Evolutionary conservation across 2,329 filamentous ascomycete genomes (phyloP).

Genomic region (Xylariales sp.): DNA sequence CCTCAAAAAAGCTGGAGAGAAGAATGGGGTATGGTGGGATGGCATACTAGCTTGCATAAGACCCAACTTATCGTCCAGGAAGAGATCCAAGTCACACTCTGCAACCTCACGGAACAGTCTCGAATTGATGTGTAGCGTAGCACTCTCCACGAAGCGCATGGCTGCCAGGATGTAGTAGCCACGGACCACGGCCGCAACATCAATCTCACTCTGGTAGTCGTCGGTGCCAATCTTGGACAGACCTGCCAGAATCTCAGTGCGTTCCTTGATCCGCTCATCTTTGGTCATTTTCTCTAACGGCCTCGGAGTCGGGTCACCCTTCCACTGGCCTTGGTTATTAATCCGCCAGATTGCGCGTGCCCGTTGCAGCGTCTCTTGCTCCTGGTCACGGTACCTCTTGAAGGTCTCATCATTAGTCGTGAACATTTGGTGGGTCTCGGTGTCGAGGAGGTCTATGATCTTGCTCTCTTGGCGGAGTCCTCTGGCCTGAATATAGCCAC

Average conservation of each 20-base stretch:
- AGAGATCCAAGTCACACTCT: conserved; percentile 18
- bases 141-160: conserved; percentile 55
- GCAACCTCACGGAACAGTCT: conserved; percentile 23
- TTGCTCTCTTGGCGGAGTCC: conserved; percentile 30
- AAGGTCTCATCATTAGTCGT: conserved; percentile 52
- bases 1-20: no score
- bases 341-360: conserved; percentile 47
- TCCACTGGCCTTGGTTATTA: no score
- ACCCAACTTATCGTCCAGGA: conserved; percentile 22
- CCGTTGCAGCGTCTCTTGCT: conserved; percentile 40
- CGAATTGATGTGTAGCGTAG: conserved; percentile 29
- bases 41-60: conserved; percentile 22
- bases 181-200: conserved; percentile 57
- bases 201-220: conserved; percentile 54
- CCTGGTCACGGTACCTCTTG: conserved; percentile 38
- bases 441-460: conserved; percentile 41
- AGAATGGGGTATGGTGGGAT: no score
- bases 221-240: conserved; percentile 49
- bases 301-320: no score
- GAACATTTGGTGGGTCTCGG: conserved; percentile 52
- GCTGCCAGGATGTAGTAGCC: conserved; percentile 68
- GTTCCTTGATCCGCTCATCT: conserved; percentile 42
- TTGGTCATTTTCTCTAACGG: conserved; percentile 37
- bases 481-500: conserved; percentile 38
- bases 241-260: conserved; percentile 36